phyloP scores from a whole-genome alignment of 2,329 filamentous ascomycete species.

The Aspergillus japonicus region DNA sequence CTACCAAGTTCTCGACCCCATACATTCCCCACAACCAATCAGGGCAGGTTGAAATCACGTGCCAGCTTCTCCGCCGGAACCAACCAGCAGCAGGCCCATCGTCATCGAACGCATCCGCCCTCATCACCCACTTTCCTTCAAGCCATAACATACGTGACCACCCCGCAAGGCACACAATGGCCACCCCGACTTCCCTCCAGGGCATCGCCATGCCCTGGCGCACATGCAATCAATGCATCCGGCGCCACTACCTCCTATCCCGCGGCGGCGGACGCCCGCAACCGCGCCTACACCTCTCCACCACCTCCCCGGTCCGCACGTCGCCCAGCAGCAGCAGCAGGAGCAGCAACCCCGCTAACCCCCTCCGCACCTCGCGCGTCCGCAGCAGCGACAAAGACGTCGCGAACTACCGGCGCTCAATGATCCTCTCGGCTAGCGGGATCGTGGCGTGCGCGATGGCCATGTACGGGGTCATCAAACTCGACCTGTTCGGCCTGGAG shows the following conservation, averaged over 20 bases:
- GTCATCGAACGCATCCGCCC: background rate
- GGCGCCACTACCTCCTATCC: conserved; percentile 18
- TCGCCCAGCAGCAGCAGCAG: conserved; percentile 21
- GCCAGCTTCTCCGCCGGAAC: background rate
- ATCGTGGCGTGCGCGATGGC: conserved; percentile 40
- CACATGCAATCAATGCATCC: conserved; percentile 27
- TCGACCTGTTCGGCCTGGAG: conserved; percentile 31
- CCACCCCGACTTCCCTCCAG: conserved; percentile 12
- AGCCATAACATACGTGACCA: background rate
- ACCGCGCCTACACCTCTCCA: conserved; percentile 25
- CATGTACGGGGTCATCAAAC: conserved; percentile 43
- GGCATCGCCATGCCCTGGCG: conserved; percentile 22
- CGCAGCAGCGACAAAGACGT: conserved; percentile 23
- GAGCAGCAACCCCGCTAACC: conserved; percentile 28
- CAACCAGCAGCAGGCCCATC: conserved; percentile 1
- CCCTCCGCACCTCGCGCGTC: conserved; percentile 28
- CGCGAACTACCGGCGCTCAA: conserved; percentile 32
- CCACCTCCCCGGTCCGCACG: conserved; percentile 28
- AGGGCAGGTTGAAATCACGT: conserved; percentile 13
- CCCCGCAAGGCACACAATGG: conserved; percentile 12
- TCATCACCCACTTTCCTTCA: background rate
- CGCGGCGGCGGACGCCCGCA: background rate
- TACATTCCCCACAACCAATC: conserved; percentile 1
- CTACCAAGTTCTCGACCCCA: background rate
- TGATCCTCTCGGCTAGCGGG: conserved; percentile 36